Evolutionary conservation across 2,329 filamentous ascomycete species (phyloP).

Genomic region (Aspergillus vadensis): DNA sequence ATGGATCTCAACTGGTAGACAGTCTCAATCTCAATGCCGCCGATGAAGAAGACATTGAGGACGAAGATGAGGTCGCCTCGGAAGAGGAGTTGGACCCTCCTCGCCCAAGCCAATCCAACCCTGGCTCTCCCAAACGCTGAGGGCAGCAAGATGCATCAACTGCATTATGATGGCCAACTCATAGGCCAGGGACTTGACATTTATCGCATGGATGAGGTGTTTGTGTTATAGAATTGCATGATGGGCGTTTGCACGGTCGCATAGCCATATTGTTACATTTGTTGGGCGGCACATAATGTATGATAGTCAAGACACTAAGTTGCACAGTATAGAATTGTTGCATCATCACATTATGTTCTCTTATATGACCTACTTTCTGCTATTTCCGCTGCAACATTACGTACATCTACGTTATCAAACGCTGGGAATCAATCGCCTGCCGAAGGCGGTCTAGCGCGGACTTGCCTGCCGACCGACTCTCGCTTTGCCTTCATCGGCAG

Average conservation of each 20-base stretch:
- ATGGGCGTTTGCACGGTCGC: conserved; percentile 11
- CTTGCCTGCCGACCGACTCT: background rate
- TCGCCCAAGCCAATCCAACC: background rate
- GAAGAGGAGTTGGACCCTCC: conserved; percentile 5
- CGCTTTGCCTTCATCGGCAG: background rate
- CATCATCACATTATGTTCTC: too few species aligned
- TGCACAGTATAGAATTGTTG: background rate
- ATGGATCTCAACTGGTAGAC: conserved; percentile 48
- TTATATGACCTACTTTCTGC: background rate
- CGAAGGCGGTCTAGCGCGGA: background rate
- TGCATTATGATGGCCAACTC: background rate
- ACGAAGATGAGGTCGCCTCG: conserved; percentile 16
- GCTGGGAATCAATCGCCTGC: background rate
- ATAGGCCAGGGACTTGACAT: background rate
- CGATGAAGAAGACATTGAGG: conserved; percentile 27
- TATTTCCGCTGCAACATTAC: background rate
- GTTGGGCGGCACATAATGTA: conserved; percentile 1
- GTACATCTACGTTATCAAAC: too few species aligned
- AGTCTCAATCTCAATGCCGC: conserved; percentile 37
- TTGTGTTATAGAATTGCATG: conserved; percentile 7
- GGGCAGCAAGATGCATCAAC: background rate
- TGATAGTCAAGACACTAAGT: background rate
- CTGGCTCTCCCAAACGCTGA: conserved; percentile 8
- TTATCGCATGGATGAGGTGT: conserved; percentile 10
- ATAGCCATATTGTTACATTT: conserved; percentile 1